Evolutionary conservation across 1,284 basidiomycete species (phyloP).

Genomic region (Agroathelia rolfsii): DNA sequence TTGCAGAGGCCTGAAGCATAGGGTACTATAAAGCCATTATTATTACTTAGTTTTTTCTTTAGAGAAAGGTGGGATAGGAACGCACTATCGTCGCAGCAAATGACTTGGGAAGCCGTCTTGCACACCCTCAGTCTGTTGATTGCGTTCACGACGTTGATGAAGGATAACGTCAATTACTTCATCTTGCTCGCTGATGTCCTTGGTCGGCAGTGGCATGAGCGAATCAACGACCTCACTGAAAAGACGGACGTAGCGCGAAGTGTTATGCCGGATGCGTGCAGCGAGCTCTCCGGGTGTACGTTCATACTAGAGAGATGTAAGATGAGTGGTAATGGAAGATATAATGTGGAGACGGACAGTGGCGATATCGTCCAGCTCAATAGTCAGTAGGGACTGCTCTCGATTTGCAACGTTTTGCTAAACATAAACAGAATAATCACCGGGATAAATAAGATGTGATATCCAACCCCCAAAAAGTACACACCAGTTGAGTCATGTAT

Average conservation of each 20-base stretch:
- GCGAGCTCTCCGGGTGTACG: conserved; percentile 61
- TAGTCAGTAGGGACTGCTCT: conserved; percentile 75
- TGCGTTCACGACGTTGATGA: conserved; percentile 85
- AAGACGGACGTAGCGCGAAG: conserved; percentile 83
- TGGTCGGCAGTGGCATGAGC: conserved; percentile 78
- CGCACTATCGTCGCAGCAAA: conserved; percentile 90
- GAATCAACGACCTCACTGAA: conserved; percentile 90
- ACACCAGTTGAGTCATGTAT: conserved; percentile 85
- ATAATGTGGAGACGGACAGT: conserved; percentile 32
- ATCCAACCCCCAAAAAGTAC: conserved; percentile 18
- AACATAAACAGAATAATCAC: conserved; percentile 16
- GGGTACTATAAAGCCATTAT: conserved; percentile 50
- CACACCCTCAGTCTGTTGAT: conserved; percentile 62
- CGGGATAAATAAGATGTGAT: conserved; percentile 18
- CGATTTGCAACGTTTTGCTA: conserved; percentile 91
- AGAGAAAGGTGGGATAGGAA: conserved; percentile 14
- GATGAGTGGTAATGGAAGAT: conserved; percentile 2
- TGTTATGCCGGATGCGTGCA: conserved; percentile 71
- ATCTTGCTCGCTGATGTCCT: conserved; percentile 80
- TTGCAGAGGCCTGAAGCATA: conserved; percentile 85
- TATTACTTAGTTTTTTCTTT: neutral
- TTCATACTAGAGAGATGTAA: conserved; percentile 40
- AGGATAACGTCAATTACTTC: conserved; percentile 94
- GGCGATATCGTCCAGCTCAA: conserved; percentile 76
- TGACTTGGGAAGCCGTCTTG: conserved; percentile 81